Conservation (phyloP, 1,284 basidiomycete species). For the Hemileia vastatrix region DNA sequence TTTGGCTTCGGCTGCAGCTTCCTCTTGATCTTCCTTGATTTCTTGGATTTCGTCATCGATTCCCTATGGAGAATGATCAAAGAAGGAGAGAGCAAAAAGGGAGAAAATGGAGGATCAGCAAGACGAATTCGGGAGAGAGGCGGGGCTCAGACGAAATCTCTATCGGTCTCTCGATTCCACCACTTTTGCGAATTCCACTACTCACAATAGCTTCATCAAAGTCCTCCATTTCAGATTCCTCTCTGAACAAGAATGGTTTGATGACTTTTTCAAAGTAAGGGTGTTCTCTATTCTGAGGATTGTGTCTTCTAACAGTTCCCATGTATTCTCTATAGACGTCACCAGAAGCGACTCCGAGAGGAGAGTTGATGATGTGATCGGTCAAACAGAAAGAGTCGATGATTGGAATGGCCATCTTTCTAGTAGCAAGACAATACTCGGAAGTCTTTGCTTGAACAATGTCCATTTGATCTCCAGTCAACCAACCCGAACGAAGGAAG, state of each 20-base stretch:
- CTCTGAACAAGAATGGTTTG: not conserved
- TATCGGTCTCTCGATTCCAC: constrained; percentile 30
- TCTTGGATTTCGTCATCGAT: no score
- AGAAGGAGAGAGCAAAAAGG: no score
- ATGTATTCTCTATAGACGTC: no score
- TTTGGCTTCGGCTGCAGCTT: no score
- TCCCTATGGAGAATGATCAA: no score
- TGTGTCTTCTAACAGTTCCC: constrained; percentile 31
- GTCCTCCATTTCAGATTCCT: constrained; percentile 33
- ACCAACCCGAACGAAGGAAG: constrained; percentile 51
- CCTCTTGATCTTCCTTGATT: no score
- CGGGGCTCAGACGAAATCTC: not conserved
- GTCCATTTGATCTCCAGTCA: constrained; percentile 47
- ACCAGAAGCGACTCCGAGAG: constrained; percentile 50
- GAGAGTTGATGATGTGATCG: constrained; percentile 54
- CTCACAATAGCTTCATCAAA: constrained; percentile 46
- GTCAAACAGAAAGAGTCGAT: constrained; percentile 51
- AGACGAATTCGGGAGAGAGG: not conserved
- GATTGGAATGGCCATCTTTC: constrained; percentile 49
- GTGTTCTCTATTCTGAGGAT: constrained; percentile 41
- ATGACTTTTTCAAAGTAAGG: no score
- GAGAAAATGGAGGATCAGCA: not conserved
- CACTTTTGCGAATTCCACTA: constrained; percentile 44
- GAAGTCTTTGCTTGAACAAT: constrained; percentile 47
- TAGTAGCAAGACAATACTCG: constrained; percentile 48